Evolutionary conservation across 108 stramenopile genomes (phyloP).

Genomic region (Schizochytrium sp.): DNA sequence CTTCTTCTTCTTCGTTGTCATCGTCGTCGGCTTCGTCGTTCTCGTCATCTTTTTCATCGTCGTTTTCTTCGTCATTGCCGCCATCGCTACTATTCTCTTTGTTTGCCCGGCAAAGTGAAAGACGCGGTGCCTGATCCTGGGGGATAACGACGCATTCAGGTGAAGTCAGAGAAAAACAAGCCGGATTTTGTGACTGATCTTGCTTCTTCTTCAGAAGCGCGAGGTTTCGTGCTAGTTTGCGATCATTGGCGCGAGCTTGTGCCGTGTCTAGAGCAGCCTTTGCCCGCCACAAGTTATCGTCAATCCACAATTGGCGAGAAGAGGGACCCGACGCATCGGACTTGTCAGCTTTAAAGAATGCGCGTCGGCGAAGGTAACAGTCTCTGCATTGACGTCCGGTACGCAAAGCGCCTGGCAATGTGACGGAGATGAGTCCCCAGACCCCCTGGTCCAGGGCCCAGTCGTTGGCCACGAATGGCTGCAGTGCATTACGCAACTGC

Average conservation of each 20-base stretch:
- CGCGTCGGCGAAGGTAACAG: background rate
- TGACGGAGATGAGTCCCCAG: background rate
- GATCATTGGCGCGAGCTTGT: background rate
- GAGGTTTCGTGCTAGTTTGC: background rate
- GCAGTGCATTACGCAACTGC: background rate
- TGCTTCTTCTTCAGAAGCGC: background rate
- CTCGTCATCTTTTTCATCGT: no score
- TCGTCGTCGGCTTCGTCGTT: no score
- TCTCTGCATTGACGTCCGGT: slow-evolving; percentile 7
- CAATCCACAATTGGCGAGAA: background rate
- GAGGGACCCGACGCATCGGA: background rate
- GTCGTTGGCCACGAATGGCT: background rate
- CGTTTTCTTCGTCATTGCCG: no score
- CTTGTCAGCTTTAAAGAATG: background rate
- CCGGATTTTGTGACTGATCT: no score
- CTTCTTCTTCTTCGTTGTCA: no score
- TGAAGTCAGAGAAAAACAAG: no score
- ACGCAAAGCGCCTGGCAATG: background rate
- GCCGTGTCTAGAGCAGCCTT: background rate
- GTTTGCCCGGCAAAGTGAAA: no score
- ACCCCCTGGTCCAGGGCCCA: background rate
- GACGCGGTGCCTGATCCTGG: no score
- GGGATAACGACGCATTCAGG: no score
- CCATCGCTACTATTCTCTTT: no score
- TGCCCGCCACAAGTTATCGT: background rate